These are phyloP conservation scores for Breynia disticha DNA, from an alignment of 441 rosid species.

Conservation along the genomic window DNA sequence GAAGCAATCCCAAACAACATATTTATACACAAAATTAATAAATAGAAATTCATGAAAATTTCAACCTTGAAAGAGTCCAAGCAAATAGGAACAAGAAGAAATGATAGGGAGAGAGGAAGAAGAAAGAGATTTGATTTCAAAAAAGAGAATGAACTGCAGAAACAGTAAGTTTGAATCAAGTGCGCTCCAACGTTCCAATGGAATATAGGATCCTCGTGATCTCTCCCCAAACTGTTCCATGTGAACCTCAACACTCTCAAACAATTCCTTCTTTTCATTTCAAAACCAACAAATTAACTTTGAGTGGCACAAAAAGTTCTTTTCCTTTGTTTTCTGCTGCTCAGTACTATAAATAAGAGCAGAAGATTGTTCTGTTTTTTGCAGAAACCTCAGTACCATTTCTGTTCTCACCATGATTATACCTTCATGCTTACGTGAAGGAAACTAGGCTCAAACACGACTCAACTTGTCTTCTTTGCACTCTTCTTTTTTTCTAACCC, in stretches of 20 bases:
- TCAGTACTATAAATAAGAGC: constrained; percentile 57
- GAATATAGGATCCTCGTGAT: constrained; percentile 55
- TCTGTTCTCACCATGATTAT: constrained; percentile 36
- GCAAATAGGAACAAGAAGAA: neutral
- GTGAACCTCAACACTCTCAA: constrained; percentile 34
- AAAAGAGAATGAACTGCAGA: constrained; percentile 4
- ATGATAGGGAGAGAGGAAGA: neutral
- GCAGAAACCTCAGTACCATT: constrained; percentile 22
- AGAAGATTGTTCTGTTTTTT: constrained; percentile 25
- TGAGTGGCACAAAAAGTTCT: neutral
- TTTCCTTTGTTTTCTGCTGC: constrained; percentile 6
- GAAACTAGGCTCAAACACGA: constrained; percentile 19
- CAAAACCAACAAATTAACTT: neutral
- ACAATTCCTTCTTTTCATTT: neutral
- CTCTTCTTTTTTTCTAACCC: constrained; percentile 21
- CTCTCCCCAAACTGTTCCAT: constrained; percentile 64
- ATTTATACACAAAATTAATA: neutral
- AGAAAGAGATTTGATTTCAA: constrained; percentile 8
- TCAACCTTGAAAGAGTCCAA: neutral
- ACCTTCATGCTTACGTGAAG: constrained; percentile 77
- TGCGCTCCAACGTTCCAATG: constrained; percentile 85
- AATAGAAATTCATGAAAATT: neutral
- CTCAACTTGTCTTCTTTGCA: constrained; percentile 13
- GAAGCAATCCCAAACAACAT: neutral
- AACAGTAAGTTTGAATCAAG: constrained; percentile 34